These are phyloP conservation scores for Botrytis cinerea DNA, from an alignment of 2,329 filamentous ascomycete species.

Conservation along the genomic window DNA sequence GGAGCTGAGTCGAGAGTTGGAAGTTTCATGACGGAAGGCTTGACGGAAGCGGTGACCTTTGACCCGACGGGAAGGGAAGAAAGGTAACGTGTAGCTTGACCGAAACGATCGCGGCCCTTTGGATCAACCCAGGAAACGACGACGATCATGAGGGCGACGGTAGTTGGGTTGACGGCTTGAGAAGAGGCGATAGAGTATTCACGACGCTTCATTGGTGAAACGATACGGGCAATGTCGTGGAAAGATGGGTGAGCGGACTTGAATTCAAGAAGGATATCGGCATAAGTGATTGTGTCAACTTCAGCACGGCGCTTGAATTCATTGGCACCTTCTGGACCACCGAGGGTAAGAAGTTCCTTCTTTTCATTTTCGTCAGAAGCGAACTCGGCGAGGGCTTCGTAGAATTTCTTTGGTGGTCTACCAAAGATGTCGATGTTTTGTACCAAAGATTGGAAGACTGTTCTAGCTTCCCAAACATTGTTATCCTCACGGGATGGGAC, in stretches of 20 bases:
- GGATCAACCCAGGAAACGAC: conserved; percentile 95
- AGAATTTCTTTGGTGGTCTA: conserved; percentile 96
- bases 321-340: conserved; percentile 74
- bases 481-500: conserved; percentile 82
- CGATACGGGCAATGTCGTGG: conserved; percentile 84
- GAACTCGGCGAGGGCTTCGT: conserved; percentile 86
- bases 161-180: conserved; percentile 87
- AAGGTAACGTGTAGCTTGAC: conserved; percentile 91
- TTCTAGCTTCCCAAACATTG: conserved; percentile 77
- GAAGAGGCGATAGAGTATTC: conserved; percentile 99
- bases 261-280: conserved; percentile 88
- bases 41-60: conserved; percentile 87
- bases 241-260: conserved; percentile 84
- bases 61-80: conserved; percentile 73
- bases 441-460: conserved; percentile 84
- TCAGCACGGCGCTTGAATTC: conserved; percentile 93
- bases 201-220: conserved; percentile 88
- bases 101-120: conserved; percentile 83
- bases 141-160: conserved; percentile 94
- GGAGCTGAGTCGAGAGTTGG: conserved; percentile 83
- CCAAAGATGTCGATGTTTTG: conserved; percentile 98
- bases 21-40: conserved; percentile 99
- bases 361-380: conserved; percentile 81
- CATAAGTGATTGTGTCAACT: conserved; percentile 87
- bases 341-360: conserved; percentile 75